Evolutionary conservation across 139 green algal genomes (phyloP).

Genomic region (Diplosphaera chodatii): DNA sequence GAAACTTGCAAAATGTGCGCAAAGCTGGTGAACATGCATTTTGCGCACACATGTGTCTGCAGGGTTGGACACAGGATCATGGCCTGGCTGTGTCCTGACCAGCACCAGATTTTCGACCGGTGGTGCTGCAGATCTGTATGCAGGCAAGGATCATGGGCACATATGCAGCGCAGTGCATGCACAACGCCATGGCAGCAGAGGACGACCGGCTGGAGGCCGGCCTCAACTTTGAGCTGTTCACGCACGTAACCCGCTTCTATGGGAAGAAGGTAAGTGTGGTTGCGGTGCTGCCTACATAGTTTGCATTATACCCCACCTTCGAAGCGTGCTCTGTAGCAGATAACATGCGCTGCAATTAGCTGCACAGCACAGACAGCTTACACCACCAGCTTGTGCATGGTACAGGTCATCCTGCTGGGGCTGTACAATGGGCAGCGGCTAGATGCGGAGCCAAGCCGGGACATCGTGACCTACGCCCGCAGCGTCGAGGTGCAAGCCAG

Average conservation of each 20-base stretch:
- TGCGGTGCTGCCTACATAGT: too few species aligned
- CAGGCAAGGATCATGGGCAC: constrained; percentile 62
- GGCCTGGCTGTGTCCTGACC: too few species aligned
- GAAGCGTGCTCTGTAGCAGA: too few species aligned
- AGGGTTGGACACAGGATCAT: too few species aligned
- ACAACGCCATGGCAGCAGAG: constrained; percentile 27
- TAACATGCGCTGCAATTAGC: too few species aligned
- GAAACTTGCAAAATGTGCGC: too few species aligned
- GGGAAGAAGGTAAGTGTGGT: constrained; percentile 52
- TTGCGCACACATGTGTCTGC: too few species aligned
- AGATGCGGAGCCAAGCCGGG: constrained; percentile 36
- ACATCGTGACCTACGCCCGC: constrained; percentile 59
- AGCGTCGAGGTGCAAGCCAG: not conserved
- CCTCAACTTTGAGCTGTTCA: constrained; percentile 86
- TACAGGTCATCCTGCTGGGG: constrained; percentile 73
- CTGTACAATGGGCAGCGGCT: constrained; percentile 83
- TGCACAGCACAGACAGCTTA: too few species aligned
- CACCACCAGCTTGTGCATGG: not conserved
- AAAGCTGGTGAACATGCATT: constrained; percentile 16
- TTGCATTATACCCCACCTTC: too few species aligned
- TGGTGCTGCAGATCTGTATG: not conserved
- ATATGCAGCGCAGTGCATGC: constrained; percentile 65
- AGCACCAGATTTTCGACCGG: not conserved
- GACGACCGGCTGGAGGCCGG: constrained; percentile 25
- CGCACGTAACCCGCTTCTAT: constrained; percentile 75